These are phyloP conservation scores for Iris pallida DNA, from an alignment of 116 monocot species.

Conservation along the genomic window DNA sequence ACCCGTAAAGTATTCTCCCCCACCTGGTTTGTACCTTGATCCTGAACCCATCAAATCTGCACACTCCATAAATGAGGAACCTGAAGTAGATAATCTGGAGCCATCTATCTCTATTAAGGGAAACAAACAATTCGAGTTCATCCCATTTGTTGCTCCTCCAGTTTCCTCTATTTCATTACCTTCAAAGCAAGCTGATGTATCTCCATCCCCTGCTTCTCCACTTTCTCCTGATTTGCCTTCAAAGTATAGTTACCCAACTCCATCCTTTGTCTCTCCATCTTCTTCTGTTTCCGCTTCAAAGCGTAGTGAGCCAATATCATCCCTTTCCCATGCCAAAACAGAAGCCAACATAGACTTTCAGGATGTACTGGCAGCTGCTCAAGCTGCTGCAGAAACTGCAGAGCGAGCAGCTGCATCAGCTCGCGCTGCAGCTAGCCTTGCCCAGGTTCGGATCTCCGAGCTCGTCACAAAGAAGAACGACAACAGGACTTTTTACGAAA, in stretches of 20 bases:
- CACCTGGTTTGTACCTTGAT: slow-evolving; percentile 7
- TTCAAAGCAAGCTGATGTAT: slow-evolving; percentile 14
- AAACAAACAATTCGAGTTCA: slow-evolving; percentile 28
- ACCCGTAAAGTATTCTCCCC: slow-evolving; percentile 1
- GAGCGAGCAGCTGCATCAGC: slow-evolving; percentile 81
- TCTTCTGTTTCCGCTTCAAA: not conserved
- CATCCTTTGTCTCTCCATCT: not conserved
- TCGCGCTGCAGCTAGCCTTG: slow-evolving; percentile 85
- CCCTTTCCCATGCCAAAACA: slow-evolving; percentile 13
- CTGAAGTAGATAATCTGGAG: slow-evolving; percentile 11
- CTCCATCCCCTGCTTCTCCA: not conserved
- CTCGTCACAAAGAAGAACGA: slow-evolving; percentile 40
- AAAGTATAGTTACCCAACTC: slow-evolving; percentile 11
- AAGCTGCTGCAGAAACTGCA: slow-evolving; percentile 75
- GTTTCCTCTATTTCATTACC: slow-evolving; percentile 9
- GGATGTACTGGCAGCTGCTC: slow-evolving; percentile 82
- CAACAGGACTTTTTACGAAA: slow-evolving; percentile 12
- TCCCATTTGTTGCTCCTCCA: slow-evolving; percentile 57
- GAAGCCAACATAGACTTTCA: slow-evolving; percentile 51
- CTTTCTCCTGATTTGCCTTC: not conserved
- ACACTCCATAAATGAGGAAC: slow-evolving; percentile 7
- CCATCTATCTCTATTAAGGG: not conserved
- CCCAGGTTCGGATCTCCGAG: slow-evolving; percentile 72
- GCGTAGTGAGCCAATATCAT: not conserved
- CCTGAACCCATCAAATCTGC: slow-evolving; percentile 6